These are phyloP conservation scores for Mercurialis annua DNA, from an alignment of 345 rosid species.

Conservation along the genomic window DNA sequence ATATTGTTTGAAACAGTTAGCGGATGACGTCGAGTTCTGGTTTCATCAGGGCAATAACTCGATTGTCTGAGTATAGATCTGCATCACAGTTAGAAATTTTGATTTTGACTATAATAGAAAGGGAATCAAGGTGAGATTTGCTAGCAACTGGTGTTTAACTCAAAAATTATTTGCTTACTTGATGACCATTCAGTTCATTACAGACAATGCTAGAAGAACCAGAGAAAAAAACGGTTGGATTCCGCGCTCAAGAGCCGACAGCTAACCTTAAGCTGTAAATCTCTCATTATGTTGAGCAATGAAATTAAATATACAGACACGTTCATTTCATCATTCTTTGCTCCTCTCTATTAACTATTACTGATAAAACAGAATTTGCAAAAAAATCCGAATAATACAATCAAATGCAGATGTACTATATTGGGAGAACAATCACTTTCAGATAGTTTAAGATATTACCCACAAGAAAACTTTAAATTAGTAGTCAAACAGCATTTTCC, in stretches of 20 bases:
- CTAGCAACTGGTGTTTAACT: neutral
- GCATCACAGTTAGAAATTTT: slow-evolving; percentile 71
- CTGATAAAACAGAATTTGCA: no score
- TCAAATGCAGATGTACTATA: no score
- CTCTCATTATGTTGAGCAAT: neutral
- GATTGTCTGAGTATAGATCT: slow-evolving; percentile 68
- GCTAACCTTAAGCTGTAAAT: neutral
- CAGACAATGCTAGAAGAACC: slow-evolving; percentile 58
- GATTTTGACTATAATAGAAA: slow-evolving; percentile 77
- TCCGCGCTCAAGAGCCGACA: slow-evolving; percentile 35
- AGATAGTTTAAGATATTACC: no score
- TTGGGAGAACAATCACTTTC: no score
- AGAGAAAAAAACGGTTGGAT: slow-evolving; percentile 80
- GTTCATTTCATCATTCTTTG: neutral
- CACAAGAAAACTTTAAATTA: no score
- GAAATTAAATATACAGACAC: neutral
- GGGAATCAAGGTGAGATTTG: slow-evolving; percentile 56
- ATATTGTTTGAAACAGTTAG: slow-evolving; percentile 37
- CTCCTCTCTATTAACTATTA: neutral
- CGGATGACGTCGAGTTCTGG: slow-evolving; percentile 91
- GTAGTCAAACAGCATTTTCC: neutral
- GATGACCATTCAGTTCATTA: neutral
- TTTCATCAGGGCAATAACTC: slow-evolving; percentile 55
- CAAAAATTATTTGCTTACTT: neutral
- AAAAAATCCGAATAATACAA: neutral